These are phyloP conservation scores for Plasmodium cynomolgi DNA, from an alignment of 169 alveolate species.

Conservation along the genomic window DNA sequence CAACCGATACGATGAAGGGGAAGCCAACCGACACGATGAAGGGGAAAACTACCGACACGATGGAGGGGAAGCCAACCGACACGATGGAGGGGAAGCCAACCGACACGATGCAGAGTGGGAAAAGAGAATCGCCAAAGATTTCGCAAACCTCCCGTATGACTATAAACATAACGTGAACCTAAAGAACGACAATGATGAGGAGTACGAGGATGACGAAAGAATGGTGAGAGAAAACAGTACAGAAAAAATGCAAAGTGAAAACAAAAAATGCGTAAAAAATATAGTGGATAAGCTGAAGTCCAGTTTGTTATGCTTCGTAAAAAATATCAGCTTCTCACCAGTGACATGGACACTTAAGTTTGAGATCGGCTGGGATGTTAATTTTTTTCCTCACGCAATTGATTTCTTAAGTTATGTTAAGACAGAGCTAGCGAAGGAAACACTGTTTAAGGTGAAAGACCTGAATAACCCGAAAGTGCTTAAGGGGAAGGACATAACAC, in stretches of 20 bases:
- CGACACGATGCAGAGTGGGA: slow-evolving; percentile 78
- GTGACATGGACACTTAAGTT: slow-evolving; percentile 76
- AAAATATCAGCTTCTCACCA: slow-evolving; percentile 66
- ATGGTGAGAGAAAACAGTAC: slow-evolving; percentile 56
- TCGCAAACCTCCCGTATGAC: slow-evolving; percentile 51
- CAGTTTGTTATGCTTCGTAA: slow-evolving; percentile 55
- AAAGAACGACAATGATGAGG: slow-evolving; percentile 13
- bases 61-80: too few species aligned
- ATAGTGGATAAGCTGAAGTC: slow-evolving; percentile 73
- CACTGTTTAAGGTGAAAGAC: slow-evolving; percentile 76
- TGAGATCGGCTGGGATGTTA: slow-evolving; percentile 76
- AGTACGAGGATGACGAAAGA: slow-evolving; percentile 24
- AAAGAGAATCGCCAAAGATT: slow-evolving; percentile 37
- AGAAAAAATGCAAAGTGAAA: slow-evolving; percentile 41
- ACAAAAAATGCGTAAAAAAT: slow-evolving; percentile 76
- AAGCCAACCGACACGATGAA: slow-evolving; percentile 54
- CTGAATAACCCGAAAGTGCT: slow-evolving; percentile 80
- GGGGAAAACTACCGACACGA: slow-evolving; percentile 84
- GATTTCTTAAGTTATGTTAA: slow-evolving; percentile 80
- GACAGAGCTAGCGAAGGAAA: slow-evolving; percentile 78
- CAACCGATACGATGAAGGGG: slow-evolving; percentile 49
- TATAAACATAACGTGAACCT: slow-evolving; percentile 75
- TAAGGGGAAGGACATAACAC: slow-evolving; percentile 73
- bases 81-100: too few species aligned
- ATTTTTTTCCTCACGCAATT: slow-evolving; percentile 78